These are phyloP conservation scores for Botrytis hyacinthi DNA, from an alignment of 2,329 filamentous ascomycete genomes.

Conservation along the genomic window DNA sequence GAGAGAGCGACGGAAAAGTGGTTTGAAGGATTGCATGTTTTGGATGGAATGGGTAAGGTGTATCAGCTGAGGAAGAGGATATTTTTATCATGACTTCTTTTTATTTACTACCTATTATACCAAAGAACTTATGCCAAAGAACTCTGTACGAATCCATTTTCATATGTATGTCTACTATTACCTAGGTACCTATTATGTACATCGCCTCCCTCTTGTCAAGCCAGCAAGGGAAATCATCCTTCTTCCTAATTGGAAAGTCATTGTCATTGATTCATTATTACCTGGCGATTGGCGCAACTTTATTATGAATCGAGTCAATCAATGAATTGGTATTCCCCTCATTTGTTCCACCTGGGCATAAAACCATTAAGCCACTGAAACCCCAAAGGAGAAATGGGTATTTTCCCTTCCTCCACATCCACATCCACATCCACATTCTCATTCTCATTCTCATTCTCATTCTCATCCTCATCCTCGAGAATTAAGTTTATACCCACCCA, in stretches of 20 bases:
- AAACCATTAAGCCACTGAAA: too few relatives aligned
- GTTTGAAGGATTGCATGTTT: slow-evolving; percentile 3
- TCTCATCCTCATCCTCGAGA: neutral
- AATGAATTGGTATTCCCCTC: neutral
- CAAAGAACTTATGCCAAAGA: too few relatives aligned
- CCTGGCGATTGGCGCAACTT: neutral
- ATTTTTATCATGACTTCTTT: neutral
- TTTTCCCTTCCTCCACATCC: neutral
- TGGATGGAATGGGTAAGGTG: neutral
- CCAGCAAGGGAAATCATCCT: neutral
- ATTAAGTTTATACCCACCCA: neutral
- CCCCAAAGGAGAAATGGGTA: neutral
- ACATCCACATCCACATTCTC: neutral
- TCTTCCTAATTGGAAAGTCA: neutral
- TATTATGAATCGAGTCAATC: neutral
- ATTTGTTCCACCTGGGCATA: neutral
- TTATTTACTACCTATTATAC: neutral
- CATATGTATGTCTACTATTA: neutral
- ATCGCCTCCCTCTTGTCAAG: neutral
- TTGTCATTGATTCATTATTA: neutral
- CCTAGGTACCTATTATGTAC: neutral
- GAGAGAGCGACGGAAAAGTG: neutral
- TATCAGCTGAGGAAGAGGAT: slow-evolving; percentile 4
- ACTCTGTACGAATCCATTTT: too few relatives aligned
- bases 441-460: neutral